Base-by-base conservation (phyloP, 495 filamentous ascomycete genomes). In the Podospora pseudocomata region DNA sequence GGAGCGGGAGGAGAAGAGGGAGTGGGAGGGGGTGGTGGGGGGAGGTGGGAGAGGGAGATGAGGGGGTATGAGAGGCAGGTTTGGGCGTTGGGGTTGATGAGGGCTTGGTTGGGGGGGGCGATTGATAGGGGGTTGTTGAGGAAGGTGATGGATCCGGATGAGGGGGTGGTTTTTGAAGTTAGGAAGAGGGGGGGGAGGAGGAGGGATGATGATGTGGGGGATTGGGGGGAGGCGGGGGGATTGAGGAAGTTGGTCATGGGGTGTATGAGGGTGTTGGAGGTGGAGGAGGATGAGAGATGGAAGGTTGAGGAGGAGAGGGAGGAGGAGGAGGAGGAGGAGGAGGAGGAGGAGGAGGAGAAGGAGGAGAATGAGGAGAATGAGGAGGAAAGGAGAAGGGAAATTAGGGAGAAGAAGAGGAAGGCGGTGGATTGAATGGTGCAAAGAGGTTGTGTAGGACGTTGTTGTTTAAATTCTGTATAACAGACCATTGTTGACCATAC, bases 191-290 rank as follows among this genome's bases (percentile, higher is more conserved):
- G 39, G 5, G 15, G 15, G 7, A 18, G 39, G 39, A 3, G 39
- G 39, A 18, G 39, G 39, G 39, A 49, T 49, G 59, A 27, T 59
- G 56, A 61, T 28, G 30, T 61, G 59, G 59, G 30, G 59, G 19
- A 18, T 1, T 18, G 16, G 59, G 59, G 30, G 16, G 59, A 28
- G 20, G 23, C 23, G 1, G 23, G 20, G 27, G 59, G 26, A 1
- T 18, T 61, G n/a, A 23, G n/a, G 59, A 30, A 61, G 59, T 7
- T 61, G 26, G 26, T 18, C 5, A 30, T 26, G 26, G 19, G 20
- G 59, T 30, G 26, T 26, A 18, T 18, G 59, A 61, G 59, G 59
- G 30, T 61, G 59, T 2, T 28, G 5, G 3, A 7, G 16, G 59
- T 61, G 59, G 11, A 9, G 5, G 20, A 11, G 27, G 23, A 26